Conservation (phyloP, 768 basidiomycete species). For the Galerina sulciceps region DNA sequence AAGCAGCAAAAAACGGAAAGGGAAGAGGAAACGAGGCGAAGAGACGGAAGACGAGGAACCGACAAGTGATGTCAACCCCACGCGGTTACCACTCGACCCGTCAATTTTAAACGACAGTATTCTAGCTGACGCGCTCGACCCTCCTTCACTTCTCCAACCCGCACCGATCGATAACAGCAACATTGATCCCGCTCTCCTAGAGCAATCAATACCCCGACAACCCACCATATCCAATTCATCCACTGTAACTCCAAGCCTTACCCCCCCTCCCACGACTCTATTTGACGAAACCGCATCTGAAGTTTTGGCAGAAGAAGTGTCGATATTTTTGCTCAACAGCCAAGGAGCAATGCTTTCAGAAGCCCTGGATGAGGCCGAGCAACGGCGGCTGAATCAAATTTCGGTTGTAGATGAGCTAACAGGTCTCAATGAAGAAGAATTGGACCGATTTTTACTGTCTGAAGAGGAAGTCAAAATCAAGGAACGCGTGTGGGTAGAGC, state of each 20-base stretch:
- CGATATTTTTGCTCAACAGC: constrained; percentile 62
- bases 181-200: constrained; percentile 62
- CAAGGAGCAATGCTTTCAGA: constrained; percentile 61
- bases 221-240: neutral
- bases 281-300: constrained; percentile 67
- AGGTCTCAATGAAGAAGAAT: constrained; percentile 90
- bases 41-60: constrained; percentile 30
- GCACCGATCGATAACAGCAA: constrained; percentile 51
- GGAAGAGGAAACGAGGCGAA: constrained; percentile 33
- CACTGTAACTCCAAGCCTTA: constrained; percentile 5
- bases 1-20: constrained; percentile 41
- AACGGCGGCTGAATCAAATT: constrained; percentile 59
- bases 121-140: constrained; percentile 51
- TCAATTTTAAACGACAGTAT: constrained; percentile 70
- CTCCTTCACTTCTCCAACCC: constrained; percentile 27
- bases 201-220: constrained; percentile 18
- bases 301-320: constrained; percentile 71
- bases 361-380: constrained; percentile 71
- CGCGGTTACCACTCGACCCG: constrained; percentile 54
- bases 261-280: constrained; percentile 34
- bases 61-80: constrained; percentile 17
- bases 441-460: constrained; percentile 77
- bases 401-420: constrained; percentile 62
- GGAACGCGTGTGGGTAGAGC: constrained; percentile 92
- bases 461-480: constrained; percentile 85